Evolutionary conservation across 345 rosid genomes (phyloP), one percentile per base, ranked within the genome.

Genomic region (Moringa oleifera): DNA sequence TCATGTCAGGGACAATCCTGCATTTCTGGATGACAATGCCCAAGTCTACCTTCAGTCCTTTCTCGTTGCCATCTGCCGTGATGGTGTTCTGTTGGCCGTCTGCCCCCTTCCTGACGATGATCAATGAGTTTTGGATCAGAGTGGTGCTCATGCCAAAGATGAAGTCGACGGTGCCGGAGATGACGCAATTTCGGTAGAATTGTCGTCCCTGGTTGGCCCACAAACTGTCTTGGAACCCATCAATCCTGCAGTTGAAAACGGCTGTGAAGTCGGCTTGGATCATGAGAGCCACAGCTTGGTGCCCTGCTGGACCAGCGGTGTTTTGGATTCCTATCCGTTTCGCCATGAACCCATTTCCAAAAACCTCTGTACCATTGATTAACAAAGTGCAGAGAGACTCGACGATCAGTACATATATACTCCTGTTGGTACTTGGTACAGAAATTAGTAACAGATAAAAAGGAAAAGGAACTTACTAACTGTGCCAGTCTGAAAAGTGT

Each of bases 91-190:
- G 24, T 45, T 83, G 89, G 52, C 68, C 71, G 0, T 67, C 58
- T 25, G 63, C 75, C 8, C 84, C 83, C 71, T 66, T 82, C 33
- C 87, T 73, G 59, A 69, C 76, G 20, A 85, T 84, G 71, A 90
- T 75, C 46, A 67, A 59, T n/a, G 89, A 87, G 84, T 80, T 85
- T 50, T 90, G 95, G 72, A 87, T 82, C 50, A 85, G 61, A 11
- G 79, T 63, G 0, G 77, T 55, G 2, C 85, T 80, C 57, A 81
- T 82, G 0, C 95, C 95, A 64, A 90, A 88, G 81, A 88, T 80
- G 93, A 87, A 90, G 58, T 90, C 93, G 13, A 85, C 67, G 0
- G 90, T 90, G 41, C 90, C 93, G 0, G 97, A 80, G 37, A 90
- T 79, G 59, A 79, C 82, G 37, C 79, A 73, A 68, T 87, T 77